Percentiles rank a stretch among this genome's conserved stretches.
Conservation (phyloP, 179 eudicot species). For the Beta lomatogona region DNA sequence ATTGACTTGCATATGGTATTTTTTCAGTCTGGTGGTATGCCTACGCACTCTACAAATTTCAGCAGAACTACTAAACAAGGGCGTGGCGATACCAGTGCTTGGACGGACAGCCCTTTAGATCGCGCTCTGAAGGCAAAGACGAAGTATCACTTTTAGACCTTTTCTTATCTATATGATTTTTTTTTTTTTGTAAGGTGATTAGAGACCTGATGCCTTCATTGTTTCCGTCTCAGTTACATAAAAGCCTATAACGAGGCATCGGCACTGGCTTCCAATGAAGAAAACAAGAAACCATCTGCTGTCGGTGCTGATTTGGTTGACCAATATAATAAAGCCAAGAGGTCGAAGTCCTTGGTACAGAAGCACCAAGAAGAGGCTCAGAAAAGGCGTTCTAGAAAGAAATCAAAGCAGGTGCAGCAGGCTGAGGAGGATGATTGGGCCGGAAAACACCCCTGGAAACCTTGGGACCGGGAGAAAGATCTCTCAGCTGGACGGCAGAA, state of each 20-base stretch:
- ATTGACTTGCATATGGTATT: constrained; percentile 13
- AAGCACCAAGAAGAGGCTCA: constrained; percentile 68
- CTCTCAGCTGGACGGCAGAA: constrained; percentile 75
- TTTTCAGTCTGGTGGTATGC: constrained; percentile 78
- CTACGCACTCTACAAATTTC: constrained; percentile 68
- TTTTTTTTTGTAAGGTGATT: background rate
- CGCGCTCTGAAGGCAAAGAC: constrained; percentile 80
- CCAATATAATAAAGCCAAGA: constrained; percentile 75
- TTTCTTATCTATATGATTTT: background rate
- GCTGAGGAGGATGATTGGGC: constrained; percentile 62
- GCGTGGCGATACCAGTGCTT: constrained; percentile 90
- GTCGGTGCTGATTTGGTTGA: constrained; percentile 74
- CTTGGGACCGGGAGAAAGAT: constrained; percentile 98
- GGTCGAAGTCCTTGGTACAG: constrained; percentile 76
- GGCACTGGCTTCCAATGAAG: constrained; percentile 71
- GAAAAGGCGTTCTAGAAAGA: constrained; percentile 51
- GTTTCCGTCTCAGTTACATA: constrained; percentile 55
- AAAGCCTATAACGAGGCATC: constrained; percentile 85
- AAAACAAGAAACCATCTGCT: constrained; percentile 41
- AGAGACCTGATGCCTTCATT: background rate
- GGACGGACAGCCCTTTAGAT: constrained; percentile 89
- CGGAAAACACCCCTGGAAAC: constrained; percentile 95
- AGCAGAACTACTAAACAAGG: constrained; percentile 73
- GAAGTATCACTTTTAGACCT: constrained; percentile 47
- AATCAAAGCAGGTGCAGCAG: constrained; percentile 46